phyloP scores from a whole-genome alignment of 2,329 filamentous ascomycete genomes.

The Colletotrichum camelliae region DNA sequence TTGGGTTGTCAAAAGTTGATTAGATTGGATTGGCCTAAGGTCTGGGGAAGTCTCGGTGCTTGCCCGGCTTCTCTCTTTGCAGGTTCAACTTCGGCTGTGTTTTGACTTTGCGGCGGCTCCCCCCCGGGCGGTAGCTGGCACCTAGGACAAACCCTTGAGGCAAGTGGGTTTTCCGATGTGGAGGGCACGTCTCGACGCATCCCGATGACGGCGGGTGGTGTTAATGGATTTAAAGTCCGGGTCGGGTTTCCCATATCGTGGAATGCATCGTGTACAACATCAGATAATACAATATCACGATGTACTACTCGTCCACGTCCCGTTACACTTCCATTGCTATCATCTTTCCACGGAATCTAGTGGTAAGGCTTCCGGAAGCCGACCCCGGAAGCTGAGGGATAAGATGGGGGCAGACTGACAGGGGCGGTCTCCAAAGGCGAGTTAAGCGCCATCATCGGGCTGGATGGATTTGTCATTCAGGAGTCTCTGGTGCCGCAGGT shows the following conservation, averaged over 20 bases:
- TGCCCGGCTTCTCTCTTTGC: neutral
- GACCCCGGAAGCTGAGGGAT: neutral
- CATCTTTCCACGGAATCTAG: neutral
- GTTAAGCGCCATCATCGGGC: neutral
- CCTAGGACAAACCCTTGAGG: neutral
- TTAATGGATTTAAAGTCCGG: neutral
- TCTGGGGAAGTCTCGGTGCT: neutral
- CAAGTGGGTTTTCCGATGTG: neutral
- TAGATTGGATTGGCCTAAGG: neutral
- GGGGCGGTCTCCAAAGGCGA: neutral
- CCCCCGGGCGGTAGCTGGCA: neutral
- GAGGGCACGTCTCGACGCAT: neutral
- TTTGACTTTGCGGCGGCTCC: neutral
- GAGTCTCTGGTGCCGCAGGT: neutral
- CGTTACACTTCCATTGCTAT: neutral
- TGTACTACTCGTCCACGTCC: neutral
- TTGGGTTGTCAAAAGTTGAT: neutral
- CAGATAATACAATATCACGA: neutral
- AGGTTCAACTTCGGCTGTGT: neutral
- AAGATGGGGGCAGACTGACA: neutral
- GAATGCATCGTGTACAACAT: neutral
- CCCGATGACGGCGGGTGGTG: constrained; percentile 1
- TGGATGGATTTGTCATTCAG: neutral
- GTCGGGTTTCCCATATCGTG: neutral
- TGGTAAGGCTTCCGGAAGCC: neutral